A percentile compares a stretch with the other conserved stretches of the same genome.
These are phyloP conservation scores for Hura crepitans DNA, from an alignment of 441 rosid genomes.

Conservation along the genomic window DNA sequence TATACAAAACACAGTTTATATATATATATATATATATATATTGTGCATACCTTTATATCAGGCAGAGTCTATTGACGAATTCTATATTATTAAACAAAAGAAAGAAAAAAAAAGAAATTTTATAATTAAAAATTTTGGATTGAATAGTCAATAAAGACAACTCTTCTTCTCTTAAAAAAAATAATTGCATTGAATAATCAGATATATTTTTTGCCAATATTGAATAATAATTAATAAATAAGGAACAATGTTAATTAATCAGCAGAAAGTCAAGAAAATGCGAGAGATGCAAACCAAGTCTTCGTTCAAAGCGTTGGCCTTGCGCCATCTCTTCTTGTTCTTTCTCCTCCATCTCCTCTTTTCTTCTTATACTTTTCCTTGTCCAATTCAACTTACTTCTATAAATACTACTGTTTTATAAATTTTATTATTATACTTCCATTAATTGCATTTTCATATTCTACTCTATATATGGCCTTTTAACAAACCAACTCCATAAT, in stretches of 20 bases:
- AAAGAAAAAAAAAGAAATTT: too few species aligned
- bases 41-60: too few species aligned
- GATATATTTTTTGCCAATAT: too few species aligned
- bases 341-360: conserved; percentile 1
- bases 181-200: too few species aligned
- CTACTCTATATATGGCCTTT: conserved; percentile 3
- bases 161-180: background rate
- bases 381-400: background rate
- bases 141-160: background rate
- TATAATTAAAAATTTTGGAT: too few species aligned
- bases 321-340: conserved; percentile 5
- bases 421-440: background rate
- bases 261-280: conserved; percentile 6
- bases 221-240: background rate
- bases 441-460: background rate
- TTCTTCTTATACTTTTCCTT: background rate
- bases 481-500: background rate
- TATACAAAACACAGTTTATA: too few species aligned
- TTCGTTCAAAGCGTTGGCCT: conserved; percentile 18
- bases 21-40: too few species aligned
- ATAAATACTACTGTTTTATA: background rate
- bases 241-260: background rate
- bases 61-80: too few species aligned
- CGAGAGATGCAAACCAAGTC: conserved; percentile 24
- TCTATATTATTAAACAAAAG: too few species aligned